phyloP scores from a whole-genome alignment of 2,329 filamentous ascomycete genomes.

The Aspergillus quadrilineatus region DNA sequence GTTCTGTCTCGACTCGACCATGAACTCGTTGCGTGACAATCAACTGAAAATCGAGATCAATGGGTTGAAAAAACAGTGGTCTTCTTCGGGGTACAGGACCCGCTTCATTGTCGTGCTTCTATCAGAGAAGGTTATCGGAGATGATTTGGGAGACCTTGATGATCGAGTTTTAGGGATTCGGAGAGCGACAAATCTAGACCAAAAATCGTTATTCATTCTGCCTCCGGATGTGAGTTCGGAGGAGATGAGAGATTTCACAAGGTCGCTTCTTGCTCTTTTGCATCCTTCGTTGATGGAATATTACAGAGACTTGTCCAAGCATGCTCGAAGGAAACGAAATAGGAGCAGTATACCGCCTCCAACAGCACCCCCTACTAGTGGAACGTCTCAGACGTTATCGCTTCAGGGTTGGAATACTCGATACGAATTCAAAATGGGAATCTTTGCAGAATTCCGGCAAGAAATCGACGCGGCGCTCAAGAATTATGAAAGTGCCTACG shows the following conservation, averaged over 20 bases:
- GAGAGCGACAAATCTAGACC: conserved; percentile 74
- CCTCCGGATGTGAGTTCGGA: conserved; percentile 68
- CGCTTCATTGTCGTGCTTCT: conserved; percentile 75
- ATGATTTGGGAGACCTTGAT: conserved; percentile 62
- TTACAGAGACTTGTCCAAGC: conserved; percentile 91
- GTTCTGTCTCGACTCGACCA: conserved; percentile 69
- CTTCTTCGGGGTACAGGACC: conserved; percentile 65
- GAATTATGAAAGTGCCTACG: conserved; percentile 84
- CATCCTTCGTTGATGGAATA: conserved; percentile 80
- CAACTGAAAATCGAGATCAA: conserved; percentile 85
- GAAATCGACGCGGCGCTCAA: conserved; percentile 85
- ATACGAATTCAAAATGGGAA: conserved; percentile 89
- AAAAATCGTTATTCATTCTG: conserved; percentile 82
- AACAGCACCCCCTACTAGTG: conserved; percentile 76
- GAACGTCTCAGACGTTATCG: conserved; percentile 82
- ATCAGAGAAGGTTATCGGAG: conserved; percentile 67
- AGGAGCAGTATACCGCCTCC: conserved; percentile 75
- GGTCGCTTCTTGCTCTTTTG: conserved; percentile 69
- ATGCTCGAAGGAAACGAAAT: conserved; percentile 82
- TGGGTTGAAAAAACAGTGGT: conserved; percentile 66
- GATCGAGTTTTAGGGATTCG: conserved; percentile 78
- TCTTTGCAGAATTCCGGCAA: conserved; percentile 89
- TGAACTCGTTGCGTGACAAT: conserved; percentile 78
- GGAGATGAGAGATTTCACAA: conserved; percentile 72
- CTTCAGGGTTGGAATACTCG: conserved; percentile 86